A percentile compares a stretch with the other conserved stretches of the same genome.
These are phyloP conservation scores for Termitomyces sp. DNA, from an alignment of 768 basidiomycete genomes.

Conservation along the genomic window DNA sequence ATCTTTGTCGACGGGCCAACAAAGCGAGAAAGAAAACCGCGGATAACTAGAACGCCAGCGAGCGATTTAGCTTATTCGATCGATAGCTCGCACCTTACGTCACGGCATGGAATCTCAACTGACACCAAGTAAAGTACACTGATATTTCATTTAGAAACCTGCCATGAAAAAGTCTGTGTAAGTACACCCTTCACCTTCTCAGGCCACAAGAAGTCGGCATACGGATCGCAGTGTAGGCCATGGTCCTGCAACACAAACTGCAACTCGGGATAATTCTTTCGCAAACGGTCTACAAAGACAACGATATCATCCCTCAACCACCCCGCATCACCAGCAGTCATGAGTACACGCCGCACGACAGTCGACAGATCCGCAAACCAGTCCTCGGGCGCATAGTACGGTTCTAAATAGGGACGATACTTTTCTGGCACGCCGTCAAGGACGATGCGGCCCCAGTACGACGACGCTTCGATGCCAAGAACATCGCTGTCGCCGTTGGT, in stretches of 20 bases:
- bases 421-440: conserved; percentile 14
- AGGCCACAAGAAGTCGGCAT: conserved; percentile 22
- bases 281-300: conserved; percentile 16
- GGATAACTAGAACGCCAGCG: neutral
- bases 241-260: conserved; percentile 23
- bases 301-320: conserved; percentile 28
- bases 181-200: conserved; percentile 15
- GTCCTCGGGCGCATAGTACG: conserved; percentile 21
- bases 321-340: conserved; percentile 31
- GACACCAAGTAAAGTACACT: no score
- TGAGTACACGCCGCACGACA: conserved; percentile 26
- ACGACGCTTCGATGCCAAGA: conserved; percentile 7
- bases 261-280: conserved; percentile 12
- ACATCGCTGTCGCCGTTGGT: conserved; percentile 16
- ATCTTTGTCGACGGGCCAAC: no score
- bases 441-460: conserved; percentile 12
- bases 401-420: conserved; percentile 25
- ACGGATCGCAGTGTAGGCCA: conserved; percentile 33
- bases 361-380: conserved; percentile 28
- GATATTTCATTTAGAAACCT: neutral
- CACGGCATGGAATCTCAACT: no score
- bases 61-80: no score
- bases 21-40: no score
- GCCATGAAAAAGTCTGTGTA: conserved; percentile 15
- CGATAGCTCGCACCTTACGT: no score